Percentiles rank a stretch among this genome's conserved stretches.
These are phyloP conservation scores for Dictyostelium capitatum DNA, from an alignment of 78 protist species.

Conservation along the genomic window DNA sequence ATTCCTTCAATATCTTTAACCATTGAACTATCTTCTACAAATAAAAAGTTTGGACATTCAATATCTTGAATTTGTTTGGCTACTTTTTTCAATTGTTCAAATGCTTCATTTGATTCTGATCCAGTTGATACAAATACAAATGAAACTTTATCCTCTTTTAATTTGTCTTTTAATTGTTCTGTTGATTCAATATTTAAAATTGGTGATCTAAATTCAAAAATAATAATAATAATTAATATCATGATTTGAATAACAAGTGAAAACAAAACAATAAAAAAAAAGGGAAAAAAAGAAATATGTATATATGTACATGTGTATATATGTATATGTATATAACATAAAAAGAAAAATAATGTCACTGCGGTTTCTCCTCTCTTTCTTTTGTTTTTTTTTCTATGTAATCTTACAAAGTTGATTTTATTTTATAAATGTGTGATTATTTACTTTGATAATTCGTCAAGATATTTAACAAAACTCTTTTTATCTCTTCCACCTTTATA, in stretches of 20 bases:
- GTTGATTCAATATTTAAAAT: constrained; percentile 8
- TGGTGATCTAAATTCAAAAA: background rate
- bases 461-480: constrained; percentile 7
- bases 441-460: constrained; percentile 58
- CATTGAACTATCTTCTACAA: background rate
- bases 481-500: constrained; percentile 52
- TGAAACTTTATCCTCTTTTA: background rate
- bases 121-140: constrained; percentile 6
- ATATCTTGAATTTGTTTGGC: constrained; percentile 18
- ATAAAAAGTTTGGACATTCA: constrained; percentile 8
- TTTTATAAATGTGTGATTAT: background rate
- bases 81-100: background rate
- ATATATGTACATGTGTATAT: too few relatives aligned
- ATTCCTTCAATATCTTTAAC: background rate
- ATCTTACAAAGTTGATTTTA: background rate
- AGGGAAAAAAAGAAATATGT: background rate
- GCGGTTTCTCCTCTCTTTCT: background rate
- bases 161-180: constrained; percentile 9
- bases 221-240: background rate
- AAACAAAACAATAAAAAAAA: background rate
- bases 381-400: background rate
- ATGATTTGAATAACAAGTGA: background rate
- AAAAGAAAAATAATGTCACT: background rate
- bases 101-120: background rate
- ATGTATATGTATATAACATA: too few relatives aligned